Evolutionary conservation across 306 rosid species (phyloP).

Genomic region (Prinsepia uniflora): DNA sequence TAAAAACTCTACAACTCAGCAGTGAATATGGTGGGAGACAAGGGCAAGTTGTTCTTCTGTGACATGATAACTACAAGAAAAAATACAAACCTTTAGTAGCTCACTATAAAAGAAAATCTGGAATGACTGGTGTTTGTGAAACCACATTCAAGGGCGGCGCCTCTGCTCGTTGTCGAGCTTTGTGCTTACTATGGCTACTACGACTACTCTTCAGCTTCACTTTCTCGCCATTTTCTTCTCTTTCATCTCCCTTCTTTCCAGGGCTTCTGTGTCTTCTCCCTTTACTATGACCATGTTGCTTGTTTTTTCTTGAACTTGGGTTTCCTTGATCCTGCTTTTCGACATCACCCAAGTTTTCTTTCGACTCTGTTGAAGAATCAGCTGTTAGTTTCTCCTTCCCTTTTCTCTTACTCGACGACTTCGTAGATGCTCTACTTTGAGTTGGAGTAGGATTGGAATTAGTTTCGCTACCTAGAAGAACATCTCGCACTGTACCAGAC

Average conservation of each 20-base stretch:
- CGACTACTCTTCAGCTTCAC: conserved; percentile 62
- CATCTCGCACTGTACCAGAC: conserved; percentile 66
- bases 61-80: conserved; percentile 23
- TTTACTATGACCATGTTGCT: conserved; percentile 46
- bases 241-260: conserved; percentile 45
- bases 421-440: conserved; percentile 32
- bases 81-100: conserved; percentile 19
- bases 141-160: conserved; percentile 52
- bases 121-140: conserved; percentile 66
- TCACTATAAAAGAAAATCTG: conserved; percentile 83
- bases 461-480: conserved; percentile 54
- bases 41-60: conserved; percentile 15
- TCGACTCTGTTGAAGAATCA: conserved; percentile 38
- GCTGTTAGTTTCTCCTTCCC: conserved; percentile 59
- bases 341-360: conserved; percentile 51
- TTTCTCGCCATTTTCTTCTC: conserved; percentile 45
- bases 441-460: conserved; percentile 38
- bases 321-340: conserved; percentile 43
- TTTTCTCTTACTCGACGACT: conserved; percentile 49
- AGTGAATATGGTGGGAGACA: conserved; percentile 22
- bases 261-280: conserved; percentile 55
- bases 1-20: conserved; percentile 39
- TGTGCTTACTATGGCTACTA: conserved; percentile 49
- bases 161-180: conserved; percentile 59
- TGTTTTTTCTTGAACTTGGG: conserved; percentile 52